Evolutionary conservation across 2,329 filamentous ascomycete species (phyloP).

Genomic region (Penicillium rolfsii): DNA sequence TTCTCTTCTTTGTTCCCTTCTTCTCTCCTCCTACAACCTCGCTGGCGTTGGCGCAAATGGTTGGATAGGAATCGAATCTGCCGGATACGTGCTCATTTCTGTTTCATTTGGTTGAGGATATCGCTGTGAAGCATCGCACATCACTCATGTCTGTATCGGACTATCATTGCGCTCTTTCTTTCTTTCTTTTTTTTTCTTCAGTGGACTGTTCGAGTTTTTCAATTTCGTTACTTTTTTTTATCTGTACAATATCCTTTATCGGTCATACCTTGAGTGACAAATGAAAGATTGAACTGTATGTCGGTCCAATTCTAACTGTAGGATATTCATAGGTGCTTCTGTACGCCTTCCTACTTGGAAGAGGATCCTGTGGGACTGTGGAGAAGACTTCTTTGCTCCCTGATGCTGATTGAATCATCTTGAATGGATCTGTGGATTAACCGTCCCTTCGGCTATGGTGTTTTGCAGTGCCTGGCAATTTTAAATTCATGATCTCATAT

Average conservation of each 20-base stretch:
- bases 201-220: slow-evolving; percentile 1
- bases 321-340: not conserved
- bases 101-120: not conserved
- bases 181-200: slow-evolving; percentile 4
- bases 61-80: slow-evolving; percentile 17
- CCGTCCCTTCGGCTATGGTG: not conserved
- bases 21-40: not conserved
- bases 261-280: slow-evolving; percentile 14
- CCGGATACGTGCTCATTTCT: slow-evolving; percentile 1
- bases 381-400: too few relatives aligned
- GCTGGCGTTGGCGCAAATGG: slow-evolving; percentile 22
- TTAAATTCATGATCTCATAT: not conserved
- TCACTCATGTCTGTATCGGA: not conserved
- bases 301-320: not conserved
- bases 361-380: too few relatives aligned
- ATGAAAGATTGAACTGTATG: slow-evolving; percentile 1
- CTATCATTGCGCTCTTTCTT: not conserved
- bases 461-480: not conserved
- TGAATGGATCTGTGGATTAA: not conserved
- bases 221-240: not conserved
- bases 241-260: slow-evolving; percentile 26
- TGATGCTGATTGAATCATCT: too few relatives aligned
- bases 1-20: not conserved
- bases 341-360: not conserved
- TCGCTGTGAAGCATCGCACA: slow-evolving; percentile 1